Percentiles rank a stretch among this genome's conserved stretches.
These are phyloP conservation scores for Triadica sebifera DNA, from an alignment of 345 rosid species.

Conservation along the genomic window DNA sequence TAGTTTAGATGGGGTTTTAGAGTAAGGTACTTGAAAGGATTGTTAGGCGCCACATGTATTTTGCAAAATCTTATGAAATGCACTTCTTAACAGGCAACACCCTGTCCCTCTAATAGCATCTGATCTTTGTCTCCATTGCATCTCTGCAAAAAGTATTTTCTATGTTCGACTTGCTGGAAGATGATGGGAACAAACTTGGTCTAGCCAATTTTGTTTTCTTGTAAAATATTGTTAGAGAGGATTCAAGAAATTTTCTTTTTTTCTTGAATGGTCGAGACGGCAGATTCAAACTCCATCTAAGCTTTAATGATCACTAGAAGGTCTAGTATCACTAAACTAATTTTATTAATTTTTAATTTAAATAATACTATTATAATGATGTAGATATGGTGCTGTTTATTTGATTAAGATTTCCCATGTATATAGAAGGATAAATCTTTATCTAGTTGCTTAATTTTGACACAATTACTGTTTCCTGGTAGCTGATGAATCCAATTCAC, in stretches of 20 bases:
- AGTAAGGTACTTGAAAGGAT: constrained; percentile 24
- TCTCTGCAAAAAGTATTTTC: background rate
- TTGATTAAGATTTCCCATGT: too few relatives aligned
- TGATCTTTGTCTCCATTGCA: background rate
- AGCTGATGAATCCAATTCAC: background rate
- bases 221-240: too few relatives aligned
- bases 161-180: constrained; percentile 2
- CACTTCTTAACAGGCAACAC: background rate
- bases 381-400: too few relatives aligned
- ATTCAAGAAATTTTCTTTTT: too few relatives aligned
- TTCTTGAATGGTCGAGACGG: too few relatives aligned
- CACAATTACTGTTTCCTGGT: background rate
- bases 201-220: too few relatives aligned
- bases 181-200: background rate
- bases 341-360: too few relatives aligned
- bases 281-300: too few relatives aligned
- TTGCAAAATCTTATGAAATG: constrained; percentile 9
- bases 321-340: too few relatives aligned
- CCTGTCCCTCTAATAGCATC: background rate
- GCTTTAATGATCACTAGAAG: too few relatives aligned
- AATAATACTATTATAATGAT: too few relatives aligned
- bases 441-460: background rate
- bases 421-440: too few relatives aligned
- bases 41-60: constrained; percentile 33
- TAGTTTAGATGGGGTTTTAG: constrained; percentile 45